phyloP scores from a whole-genome alignment of 495 filamentous ascomycete species.

The Hypoxylon cercidicola region DNA sequence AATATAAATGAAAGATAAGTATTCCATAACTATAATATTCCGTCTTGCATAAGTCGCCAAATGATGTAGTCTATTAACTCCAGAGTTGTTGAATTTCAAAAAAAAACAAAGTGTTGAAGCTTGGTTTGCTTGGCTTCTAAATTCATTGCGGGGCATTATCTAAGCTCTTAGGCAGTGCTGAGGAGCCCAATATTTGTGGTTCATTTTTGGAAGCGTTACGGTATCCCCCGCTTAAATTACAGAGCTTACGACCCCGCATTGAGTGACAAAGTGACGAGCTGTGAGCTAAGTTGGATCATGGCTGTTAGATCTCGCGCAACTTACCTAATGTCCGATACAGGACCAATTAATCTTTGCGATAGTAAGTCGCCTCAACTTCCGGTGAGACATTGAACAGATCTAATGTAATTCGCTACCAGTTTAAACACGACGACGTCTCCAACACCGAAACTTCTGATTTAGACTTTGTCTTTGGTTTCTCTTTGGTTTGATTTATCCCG shows the following conservation, averaged over 20 bases:
- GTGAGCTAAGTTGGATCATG: constrained; percentile 20
- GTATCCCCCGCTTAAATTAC: constrained; percentile 7
- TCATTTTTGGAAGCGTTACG: too few species aligned
- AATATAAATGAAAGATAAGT: too few species aligned
- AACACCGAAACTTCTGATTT: background rate
- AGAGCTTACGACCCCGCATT: constrained; percentile 22
- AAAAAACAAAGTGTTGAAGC: background rate
- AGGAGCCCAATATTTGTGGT: too few species aligned
- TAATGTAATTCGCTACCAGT: background rate
- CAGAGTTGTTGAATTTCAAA: too few species aligned
- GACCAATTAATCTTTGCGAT: constrained; percentile 13
- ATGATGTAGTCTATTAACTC: too few species aligned
- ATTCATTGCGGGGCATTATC: constrained; percentile 10
- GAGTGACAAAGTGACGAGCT: constrained; percentile 6
- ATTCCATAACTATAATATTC: too few species aligned
- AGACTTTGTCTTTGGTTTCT: background rate
- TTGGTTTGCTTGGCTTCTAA: background rate
- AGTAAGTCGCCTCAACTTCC: background rate
- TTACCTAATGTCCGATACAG: constrained; percentile 31
- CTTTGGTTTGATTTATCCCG: background rate
- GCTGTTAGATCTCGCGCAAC: constrained; percentile 28
- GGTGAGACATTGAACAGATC: constrained; percentile 3
- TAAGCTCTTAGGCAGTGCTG: background rate
- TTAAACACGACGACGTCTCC: background rate
- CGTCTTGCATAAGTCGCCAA: too few species aligned